Base-by-base conservation (phyloP, 768 basidiomycete species). In the Boletus fagicola region DNA sequence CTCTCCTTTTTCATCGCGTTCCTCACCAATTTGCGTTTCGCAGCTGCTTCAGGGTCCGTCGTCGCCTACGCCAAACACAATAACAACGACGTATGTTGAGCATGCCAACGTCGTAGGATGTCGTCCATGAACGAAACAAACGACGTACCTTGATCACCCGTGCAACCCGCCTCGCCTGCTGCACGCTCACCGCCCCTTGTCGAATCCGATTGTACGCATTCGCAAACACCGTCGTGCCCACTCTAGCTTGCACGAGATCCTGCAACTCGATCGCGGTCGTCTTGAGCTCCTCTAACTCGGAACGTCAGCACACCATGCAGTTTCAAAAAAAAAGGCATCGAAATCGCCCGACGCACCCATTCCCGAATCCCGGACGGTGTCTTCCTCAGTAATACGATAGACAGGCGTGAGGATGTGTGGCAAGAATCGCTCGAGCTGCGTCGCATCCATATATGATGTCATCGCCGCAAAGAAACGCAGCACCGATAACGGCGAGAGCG, bases 381-480 rank as follows among this genome's bases (percentile, higher is more conserved):
- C 90, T 62, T 97, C 94, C 62, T 97, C 94, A 2, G 83, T 77
- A 49, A 99, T 81, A 31, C 94, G 87, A 69, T 95, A 90, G 0
- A 94, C 74, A 0, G 97, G 96, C 4, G 86, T 85, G 10, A 98
- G 75, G 28, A 98, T 87, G 66, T 97, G 94, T 3, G 86, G 80
- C 31, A 96, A 77, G 75, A 88, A 96, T 26, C 73, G 76, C 62
- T 90, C 84, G 0, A 92, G 76, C 18, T 77, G 73, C 0, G 67
- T 58, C 0, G 77, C 68, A 0, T 87, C 83, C 79, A 98, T 84
- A 65, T 83, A 74, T 2, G 88, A 84, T 3, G 84, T 74, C 85
- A 97, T 93, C 0, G 94, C 95, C 0, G 94, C 97, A 64, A 98
- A 97, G 88, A 94, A 97, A 16, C 91, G 87, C 45, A 99, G 71